Evolutionary conservation across 1,139 yeast genomes (phyloP).

Genomic region (Magnusiomyces paraingens): DNA sequence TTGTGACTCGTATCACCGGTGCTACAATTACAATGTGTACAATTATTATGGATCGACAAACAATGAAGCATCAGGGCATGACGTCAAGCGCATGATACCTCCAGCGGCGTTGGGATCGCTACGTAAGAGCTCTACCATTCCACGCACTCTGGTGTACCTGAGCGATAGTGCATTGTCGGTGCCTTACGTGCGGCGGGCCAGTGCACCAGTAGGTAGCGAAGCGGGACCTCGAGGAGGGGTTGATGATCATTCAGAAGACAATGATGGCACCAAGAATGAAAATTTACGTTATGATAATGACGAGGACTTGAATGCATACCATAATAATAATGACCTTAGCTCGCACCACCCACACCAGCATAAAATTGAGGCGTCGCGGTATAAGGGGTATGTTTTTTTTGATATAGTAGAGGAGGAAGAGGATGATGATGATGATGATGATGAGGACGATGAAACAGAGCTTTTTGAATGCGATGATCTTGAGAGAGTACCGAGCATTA

Average conservation of each 20-base stretch:
- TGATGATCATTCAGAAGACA: no score
- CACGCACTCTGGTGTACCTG: neutral
- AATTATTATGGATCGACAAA: neutral
- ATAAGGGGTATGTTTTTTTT: neutral
- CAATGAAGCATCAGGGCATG: neutral
- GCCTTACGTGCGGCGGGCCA: conserved; percentile 51
- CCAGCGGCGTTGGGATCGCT: neutral
- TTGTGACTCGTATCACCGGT: neutral
- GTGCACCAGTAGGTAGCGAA: conserved; percentile 43
- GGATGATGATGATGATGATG: no score
- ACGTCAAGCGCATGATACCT: neutral
- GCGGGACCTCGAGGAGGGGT: no score
- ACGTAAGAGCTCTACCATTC: neutral
- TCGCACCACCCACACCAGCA: neutral
- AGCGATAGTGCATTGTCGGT: no score
- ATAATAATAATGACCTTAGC: neutral
- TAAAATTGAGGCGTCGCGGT: neutral
- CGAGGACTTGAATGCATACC: neutral
- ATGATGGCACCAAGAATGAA: no score
- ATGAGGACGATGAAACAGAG: no score
- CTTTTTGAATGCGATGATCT: neutral
- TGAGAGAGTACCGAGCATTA: neutral
- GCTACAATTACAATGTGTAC: neutral
- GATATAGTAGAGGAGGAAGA: no score
- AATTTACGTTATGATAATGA: no score